Base-by-base conservation (phyloP, 306 rosid genomes). In the Quercus suber region DNA sequence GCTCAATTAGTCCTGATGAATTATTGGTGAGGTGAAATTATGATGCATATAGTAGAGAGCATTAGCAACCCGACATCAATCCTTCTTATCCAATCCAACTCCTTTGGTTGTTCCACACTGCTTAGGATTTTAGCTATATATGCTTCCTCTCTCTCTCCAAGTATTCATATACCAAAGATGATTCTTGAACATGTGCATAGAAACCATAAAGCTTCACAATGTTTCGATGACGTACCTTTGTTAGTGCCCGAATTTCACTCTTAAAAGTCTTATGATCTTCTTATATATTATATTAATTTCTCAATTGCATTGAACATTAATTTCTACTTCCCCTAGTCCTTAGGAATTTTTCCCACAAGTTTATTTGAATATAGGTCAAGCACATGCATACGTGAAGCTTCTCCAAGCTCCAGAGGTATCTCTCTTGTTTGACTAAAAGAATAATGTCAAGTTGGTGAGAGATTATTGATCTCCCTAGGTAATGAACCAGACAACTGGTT, bases 401-500 rank as follows among this genome's bases (percentile, higher is more conserved):
- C 58, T 6, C 77, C 77, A 43, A 85, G 45, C 78, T 78, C 76
- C 0, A 20, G 61, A 4, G 82, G 87, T 61, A 89, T 76, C 63
- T 79, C 79, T 20, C 89, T 89, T 6, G 69, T 83, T 79, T 69
- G 86, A 78, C 69, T 74, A 77, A 56, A 49, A 79, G 55, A 83
- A 53, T 43, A 74, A 73, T 4, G 86, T 74, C 82, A 78, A 74
- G 41, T 79, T 70, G 76, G 80, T 74, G 12, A 83, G 12, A 83
- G 86, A 14, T 75, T 74, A 60, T 75, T 75, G 41, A 83, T 78
- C 80, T 78, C 80, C 49, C 23, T 33, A 7, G 86, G 86, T 37
- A 83, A 55, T 43, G 63, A 71, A 73, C 83, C 86, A 5, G 77
- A 78, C 25, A 89, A 79, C 31, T 84, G 57, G 82, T 89, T 89